Base-by-base conservation (phyloP, 2,329 filamentous ascomycete genomes). In the Lecanoromycetidae sp. region DNA sequence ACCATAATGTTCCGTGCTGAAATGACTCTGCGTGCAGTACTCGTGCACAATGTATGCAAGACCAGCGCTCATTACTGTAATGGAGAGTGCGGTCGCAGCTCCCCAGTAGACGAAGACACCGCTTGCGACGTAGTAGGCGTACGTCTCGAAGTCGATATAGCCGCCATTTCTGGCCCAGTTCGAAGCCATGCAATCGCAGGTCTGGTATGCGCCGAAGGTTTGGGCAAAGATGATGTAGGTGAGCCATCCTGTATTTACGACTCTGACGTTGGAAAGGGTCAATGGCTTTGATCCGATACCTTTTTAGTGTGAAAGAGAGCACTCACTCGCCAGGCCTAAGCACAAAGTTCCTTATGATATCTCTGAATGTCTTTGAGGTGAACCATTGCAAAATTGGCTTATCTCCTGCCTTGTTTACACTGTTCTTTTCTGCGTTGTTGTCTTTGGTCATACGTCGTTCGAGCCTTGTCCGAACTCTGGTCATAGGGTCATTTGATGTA, bases 151-250 rank as follows among this genome's bases (percentile, higher is more conserved):
- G 39, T 70, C 65, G 26, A 70, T 58, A 44, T 70, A 71, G 10
- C 69, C 67, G n/a, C 64, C 63, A 8, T 15, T 10, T 4, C 55
- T 52, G 1, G 54, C 61, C 63, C 66, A 68, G 4, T 48, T 57
- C 17, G 61, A 64, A 2, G 63, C 61, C 37, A 65, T 59, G 53
- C 69, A 71, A 13, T 60, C 49, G 54, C 67, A 71, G 2, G 59
- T 68, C 45, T 64, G 63, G 52, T 67, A 68, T 12, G 32, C 56
- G 7, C 68, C 68, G 12, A 65, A 62, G 0, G 66, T 67, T 46
- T 70, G 66, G 3, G 64, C 63, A 19, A 64, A 48, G n/a, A 64
- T 54, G 23, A 64, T 61, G 39, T 63, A 65, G 37, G 56, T 51
- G 2, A 70, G 57, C 61, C 65, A 68, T 6, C 54, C 48, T 1